Conservation (phyloP, 148 eudicot species). For the Gaultheria prostrata region DNA sequence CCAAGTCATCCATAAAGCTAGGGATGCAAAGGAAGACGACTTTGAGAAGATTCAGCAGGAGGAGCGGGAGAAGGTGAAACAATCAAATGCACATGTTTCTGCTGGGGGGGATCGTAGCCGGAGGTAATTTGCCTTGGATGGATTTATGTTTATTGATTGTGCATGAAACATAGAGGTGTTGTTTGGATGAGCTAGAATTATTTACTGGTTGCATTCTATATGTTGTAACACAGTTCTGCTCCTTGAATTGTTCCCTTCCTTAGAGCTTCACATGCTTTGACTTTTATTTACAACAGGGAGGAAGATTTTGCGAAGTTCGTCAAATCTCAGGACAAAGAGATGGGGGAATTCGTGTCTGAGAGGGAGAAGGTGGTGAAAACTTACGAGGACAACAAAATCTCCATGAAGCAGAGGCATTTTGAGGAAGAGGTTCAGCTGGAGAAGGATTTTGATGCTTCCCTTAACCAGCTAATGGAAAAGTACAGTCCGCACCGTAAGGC, state of each 20-base stretch:
- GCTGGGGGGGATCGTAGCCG: conserved; percentile 30
- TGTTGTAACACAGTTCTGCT: background rate
- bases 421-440: no score
- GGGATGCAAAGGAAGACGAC: no score
- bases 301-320: no score
- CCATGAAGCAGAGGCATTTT: no score
- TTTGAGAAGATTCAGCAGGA: no score
- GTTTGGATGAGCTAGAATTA: background rate
- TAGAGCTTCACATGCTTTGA: background rate
- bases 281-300: no score
- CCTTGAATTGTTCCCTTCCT: background rate
- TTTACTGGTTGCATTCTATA: background rate
- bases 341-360: no score
- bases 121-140: conserved; percentile 36
- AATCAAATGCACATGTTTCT: conserved; percentile 23
- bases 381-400: no score
- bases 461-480: conserved; percentile 49
- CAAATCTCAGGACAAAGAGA: no score
- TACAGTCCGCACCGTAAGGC: conserved; percentile 27
- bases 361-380: no score
- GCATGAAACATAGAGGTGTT: background rate
- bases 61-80: background rate
- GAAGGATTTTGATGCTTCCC: no score
- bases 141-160: background rate
- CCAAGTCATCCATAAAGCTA: no score